Evolutionary conservation across 1,284 basidiomycete genomes (phyloP), one percentile per base, ranked within the genome.

Genomic region (Apiotrichum porosum): DNA sequence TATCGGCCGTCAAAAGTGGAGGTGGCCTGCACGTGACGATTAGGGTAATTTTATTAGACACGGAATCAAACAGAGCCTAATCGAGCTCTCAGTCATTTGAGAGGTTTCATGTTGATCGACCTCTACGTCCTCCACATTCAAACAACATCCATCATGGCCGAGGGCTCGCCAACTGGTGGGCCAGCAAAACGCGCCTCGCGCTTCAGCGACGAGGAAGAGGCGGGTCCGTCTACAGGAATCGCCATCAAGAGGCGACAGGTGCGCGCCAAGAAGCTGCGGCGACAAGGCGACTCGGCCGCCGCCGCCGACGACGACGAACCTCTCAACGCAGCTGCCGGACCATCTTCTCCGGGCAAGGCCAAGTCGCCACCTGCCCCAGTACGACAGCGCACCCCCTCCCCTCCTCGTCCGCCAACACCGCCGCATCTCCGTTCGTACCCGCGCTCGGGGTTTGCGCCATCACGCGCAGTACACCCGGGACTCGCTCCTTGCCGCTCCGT

Each of bases 401-500:
- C 50, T 24, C 44, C 39, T n/a, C 18, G 37, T 15, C 41, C 51
- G 6, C 39, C 43, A 12, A 33, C 47, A n/a, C 37, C 26, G 12
- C 14, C 31, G 37, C 9, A 23, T 28, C 34, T 37, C 49, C 24
- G 17, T 21, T n/a, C 17, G 42, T 37, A 41, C 55, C 59, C 63
- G n/a, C 60, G 66, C 34, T 72, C 68, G 14, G 49, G 54, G 24
- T 68, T 69, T 35, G 88, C 86, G 0, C 90, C 89, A 2, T 80
- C 80, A 31, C 78, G 90, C 48, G 83, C 80, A 3, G 72, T 75
- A 3, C 87, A 94, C 66, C 89, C 88, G 19, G 77, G 83, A 0
- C 80, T 94, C 31, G 69, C 79, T 28, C 82, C 88, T 0, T 93
- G 92, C 32, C 83, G 92, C 18, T 92, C 89, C 3, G 92, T 95